phyloP scores from a whole-genome alignment of 768 basidiomycete genomes.

The Tricholoma flavovirens region DNA sequence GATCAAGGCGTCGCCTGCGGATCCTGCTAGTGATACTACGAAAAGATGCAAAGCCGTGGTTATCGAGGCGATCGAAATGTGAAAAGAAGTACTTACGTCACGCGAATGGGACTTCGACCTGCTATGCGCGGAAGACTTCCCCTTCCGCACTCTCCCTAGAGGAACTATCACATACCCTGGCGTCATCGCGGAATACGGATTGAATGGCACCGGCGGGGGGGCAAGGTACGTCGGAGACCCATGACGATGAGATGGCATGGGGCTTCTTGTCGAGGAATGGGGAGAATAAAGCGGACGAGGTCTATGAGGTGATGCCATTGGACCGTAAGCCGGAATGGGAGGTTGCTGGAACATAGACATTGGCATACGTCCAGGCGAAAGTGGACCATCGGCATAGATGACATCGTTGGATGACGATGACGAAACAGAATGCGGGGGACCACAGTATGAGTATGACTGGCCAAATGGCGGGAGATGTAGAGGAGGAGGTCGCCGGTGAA shows the following conservation, averaged over 20 bases:
- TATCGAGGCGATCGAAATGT: no score
- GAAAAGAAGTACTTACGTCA: neutral
- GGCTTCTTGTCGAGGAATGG: neutral
- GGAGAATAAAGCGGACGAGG: neutral
- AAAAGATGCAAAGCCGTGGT: neutral
- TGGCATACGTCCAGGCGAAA: constrained; percentile 15
- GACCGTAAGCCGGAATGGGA: neutral
- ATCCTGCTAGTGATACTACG: neutral
- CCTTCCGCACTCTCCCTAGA: neutral
- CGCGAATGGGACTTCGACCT: neutral
- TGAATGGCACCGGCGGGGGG: neutral
- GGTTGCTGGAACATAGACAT: neutral
- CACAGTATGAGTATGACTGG: constrained; percentile 6
- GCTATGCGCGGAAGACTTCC: neutral
- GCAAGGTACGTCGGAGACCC: neutral
- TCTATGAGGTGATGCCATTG: neutral
- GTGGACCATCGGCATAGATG: constrained; percentile 10
- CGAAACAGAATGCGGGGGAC: constrained; percentile 6
- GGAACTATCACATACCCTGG: neutral
- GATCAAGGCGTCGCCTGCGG: neutral
- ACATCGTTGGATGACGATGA: constrained; percentile 7
- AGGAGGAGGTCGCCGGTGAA: constrained; percentile 10
- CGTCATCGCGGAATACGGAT: neutral
- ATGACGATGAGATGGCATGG: neutral
- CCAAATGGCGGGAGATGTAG: constrained; percentile 9